Evolutionary conservation across 1,284 basidiomycete species (phyloP).

Genomic region (Cutaneotrichosporon sp.): DNA sequence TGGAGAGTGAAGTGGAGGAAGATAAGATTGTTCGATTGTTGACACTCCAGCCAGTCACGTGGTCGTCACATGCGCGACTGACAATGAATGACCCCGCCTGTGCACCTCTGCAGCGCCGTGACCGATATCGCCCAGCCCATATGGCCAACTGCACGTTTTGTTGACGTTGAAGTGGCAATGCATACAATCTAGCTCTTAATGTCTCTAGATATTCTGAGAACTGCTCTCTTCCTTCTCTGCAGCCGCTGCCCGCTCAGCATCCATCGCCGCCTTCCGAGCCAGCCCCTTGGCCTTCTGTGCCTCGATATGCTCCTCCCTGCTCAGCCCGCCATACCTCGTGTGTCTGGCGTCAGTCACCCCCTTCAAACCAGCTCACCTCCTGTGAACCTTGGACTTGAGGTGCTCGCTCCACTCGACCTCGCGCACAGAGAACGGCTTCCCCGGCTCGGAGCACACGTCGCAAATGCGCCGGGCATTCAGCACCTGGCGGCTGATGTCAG

Average conservation of each 20-base stretch:
- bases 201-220: not conserved
- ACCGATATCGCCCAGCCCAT: no score
- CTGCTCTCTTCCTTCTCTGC: conserved; percentile 21
- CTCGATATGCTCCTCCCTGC: conserved; percentile 30
- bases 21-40: not conserved
- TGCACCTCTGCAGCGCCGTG: no score
- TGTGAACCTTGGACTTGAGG: conserved; percentile 63
- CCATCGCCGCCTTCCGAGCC: conserved; percentile 27
- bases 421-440: conserved; percentile 73
- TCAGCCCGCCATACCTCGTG: conserved; percentile 8
- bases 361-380: conserved; percentile 38
- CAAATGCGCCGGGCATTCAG: conserved; percentile 69
- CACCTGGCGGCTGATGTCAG: conserved; percentile 58
- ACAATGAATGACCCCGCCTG: no score
- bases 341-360: conserved; percentile 6
- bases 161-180: no score
- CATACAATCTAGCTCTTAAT: no score
- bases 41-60: no score
- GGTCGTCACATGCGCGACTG: no score
- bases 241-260: not conserved
- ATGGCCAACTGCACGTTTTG: no score
- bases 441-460: conserved; percentile 66
- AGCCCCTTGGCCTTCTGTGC: conserved; percentile 23
- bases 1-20: no score
- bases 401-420: conserved; percentile 68